These are phyloP conservation scores for Hylodesmum podocarpum DNA, from an alignment of 306 rosid species.

Conservation along the genomic window DNA sequence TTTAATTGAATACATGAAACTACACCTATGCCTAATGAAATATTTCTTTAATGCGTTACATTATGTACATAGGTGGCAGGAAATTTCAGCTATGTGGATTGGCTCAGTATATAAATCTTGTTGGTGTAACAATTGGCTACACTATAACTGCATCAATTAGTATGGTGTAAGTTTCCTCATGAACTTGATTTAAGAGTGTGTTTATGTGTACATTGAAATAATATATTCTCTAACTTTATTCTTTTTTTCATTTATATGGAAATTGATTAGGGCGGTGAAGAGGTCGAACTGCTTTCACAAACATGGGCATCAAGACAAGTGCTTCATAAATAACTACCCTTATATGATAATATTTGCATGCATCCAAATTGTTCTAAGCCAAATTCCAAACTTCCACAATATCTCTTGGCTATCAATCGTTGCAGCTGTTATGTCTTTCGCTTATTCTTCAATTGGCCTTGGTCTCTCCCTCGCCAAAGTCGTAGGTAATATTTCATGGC, in stretches of 20 bases:
- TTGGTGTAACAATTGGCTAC: conserved; percentile 79
- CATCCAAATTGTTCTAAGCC: conserved; percentile 66
- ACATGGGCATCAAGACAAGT: conserved; percentile 58
- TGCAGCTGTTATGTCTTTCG: conserved; percentile 87
- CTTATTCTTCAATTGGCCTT: conserved; percentile 73
- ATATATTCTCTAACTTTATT: not conserved
- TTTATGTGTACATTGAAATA: not conserved
- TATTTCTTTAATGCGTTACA: not conserved
- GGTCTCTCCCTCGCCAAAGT: conserved; percentile 75
- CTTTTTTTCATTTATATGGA: not conserved
- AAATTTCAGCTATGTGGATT: conserved; percentile 70
- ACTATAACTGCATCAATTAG: conserved; percentile 85
- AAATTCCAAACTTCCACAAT: conserved; percentile 70
- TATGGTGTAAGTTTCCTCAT: conserved; percentile 61
- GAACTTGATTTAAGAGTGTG: not conserved
- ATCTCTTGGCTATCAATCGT: conserved; percentile 82
- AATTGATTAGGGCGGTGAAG: conserved; percentile 62
- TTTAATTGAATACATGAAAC: not conserved
- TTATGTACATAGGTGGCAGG: conserved; percentile 50
- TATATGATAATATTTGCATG: conserved; percentile 62
- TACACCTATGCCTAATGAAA: not conserved
- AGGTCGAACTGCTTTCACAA: conserved; percentile 79
- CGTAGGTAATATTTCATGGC: conserved; percentile 48
- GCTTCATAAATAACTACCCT: conserved; percentile 51
- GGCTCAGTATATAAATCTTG: conserved; percentile 73